Evolutionary conservation across 192 early-diverging fungal species (phyloP).

Genomic region (Linnemannia hyalina): DNA sequence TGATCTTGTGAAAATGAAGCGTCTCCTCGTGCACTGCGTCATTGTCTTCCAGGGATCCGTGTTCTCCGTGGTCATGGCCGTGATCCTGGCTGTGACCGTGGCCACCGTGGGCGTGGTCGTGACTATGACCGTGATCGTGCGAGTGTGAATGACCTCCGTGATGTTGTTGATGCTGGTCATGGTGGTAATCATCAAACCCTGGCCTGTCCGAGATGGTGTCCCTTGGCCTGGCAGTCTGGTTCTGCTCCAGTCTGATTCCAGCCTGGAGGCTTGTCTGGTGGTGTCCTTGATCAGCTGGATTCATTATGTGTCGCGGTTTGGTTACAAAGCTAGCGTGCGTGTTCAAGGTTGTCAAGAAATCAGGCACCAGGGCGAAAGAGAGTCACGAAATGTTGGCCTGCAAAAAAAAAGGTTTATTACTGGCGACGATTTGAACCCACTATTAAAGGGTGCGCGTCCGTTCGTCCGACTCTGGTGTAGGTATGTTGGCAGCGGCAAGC

Average conservation of each 20-base stretch:
- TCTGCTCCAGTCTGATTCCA: conserved; percentile 21
- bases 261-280: conserved; percentile 23
- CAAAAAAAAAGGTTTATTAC: background rate
- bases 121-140: conserved; percentile 13
- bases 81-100: conserved; percentile 31
- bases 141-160: background rate
- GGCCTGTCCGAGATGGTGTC: conserved; percentile 12
- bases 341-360: background rate
- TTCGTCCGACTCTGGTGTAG: background rate
- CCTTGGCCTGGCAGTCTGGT: background rate
- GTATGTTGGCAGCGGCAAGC: background rate
- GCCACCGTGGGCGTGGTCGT: conserved; percentile 11
- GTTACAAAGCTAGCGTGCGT: background rate
- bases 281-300: conserved; percentile 6
- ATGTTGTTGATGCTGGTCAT: conserved; percentile 10
- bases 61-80: background rate
- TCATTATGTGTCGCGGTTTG: background rate
- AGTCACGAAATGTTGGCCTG: background rate
- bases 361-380: background rate
- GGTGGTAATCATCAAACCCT: conserved; percentile 12
- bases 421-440: background rate
- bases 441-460: background rate
- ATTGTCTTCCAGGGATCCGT: background rate
- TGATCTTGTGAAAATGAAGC: conserved; percentile 65
- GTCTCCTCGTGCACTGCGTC: conserved; percentile 52